These are phyloP conservation scores for Rhodosporidiobolus odoratus DNA, from an alignment of 768 basidiomycete genomes.

Conservation along the genomic window DNA sequence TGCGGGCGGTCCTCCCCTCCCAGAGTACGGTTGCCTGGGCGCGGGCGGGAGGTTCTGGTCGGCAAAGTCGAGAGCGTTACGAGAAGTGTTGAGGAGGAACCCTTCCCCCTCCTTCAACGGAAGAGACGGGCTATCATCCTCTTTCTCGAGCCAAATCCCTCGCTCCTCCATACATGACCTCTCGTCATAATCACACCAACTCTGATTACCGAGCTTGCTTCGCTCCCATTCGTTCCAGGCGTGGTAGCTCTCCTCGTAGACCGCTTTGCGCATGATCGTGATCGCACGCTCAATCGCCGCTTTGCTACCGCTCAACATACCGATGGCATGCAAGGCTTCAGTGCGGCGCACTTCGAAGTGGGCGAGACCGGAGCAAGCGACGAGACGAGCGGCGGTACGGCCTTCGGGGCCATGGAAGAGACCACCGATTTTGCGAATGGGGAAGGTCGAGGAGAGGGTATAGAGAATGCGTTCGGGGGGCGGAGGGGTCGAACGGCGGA, in stretches of 20 bases:
- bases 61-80: neutral
- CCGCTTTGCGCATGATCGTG: neutral
- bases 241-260: neutral
- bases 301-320: neutral
- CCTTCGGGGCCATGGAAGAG: neutral
- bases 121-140: neutral
- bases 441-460: neutral
- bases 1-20: no score
- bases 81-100: neutral
- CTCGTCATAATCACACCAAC: neutral
- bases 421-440: neutral
- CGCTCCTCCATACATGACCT: neutral
- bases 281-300: neutral
- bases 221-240: neutral
- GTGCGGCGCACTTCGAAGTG: neutral
- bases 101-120: no score
- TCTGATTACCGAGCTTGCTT: neutral
- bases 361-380: neutral
- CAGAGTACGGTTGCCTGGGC: neutral
- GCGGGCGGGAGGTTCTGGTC: constrained; percentile 1
- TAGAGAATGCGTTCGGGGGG: neutral
- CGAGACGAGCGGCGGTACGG: neutral
- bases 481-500: neutral
- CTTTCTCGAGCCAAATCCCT: neutral
- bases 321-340: neutral